Conservation (phyloP, 108 stramenopile genomes). For the Pseudonitzschia multistriata region DNA sequence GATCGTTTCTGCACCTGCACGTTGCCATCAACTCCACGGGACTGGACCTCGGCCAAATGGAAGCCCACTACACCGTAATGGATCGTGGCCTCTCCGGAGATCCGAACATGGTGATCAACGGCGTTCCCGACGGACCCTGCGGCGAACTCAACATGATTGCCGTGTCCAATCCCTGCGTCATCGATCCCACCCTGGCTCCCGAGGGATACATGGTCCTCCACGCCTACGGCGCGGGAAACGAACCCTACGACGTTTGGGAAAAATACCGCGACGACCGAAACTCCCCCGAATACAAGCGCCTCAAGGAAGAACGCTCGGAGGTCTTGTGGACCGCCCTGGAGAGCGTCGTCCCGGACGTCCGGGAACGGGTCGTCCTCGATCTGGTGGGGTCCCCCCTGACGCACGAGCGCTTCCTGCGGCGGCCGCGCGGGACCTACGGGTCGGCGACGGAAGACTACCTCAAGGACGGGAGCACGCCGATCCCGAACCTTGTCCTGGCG, state of each 20-base stretch:
- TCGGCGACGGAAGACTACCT: slow-evolving; percentile 83
- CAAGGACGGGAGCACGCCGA: slow-evolving; percentile 71
- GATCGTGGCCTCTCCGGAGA: slow-evolving; percentile 74
- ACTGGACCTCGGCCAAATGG: slow-evolving; percentile 59
- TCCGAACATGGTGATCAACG: slow-evolving; percentile 5
- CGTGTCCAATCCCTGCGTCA: slow-evolving; percentile 82
- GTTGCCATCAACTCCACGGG: slow-evolving; percentile 79
- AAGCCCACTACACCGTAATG: slow-evolving; percentile 93
- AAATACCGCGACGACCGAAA: slow-evolving; percentile 35
- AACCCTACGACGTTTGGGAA: slow-evolving; percentile 88
- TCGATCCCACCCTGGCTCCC: slow-evolving; percentile 80
- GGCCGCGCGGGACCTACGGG: slow-evolving; percentile 85
- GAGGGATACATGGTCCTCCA: slow-evolving; percentile 87
- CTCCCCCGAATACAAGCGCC: slow-evolving; percentile 59
- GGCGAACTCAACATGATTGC: slow-evolving; percentile 92
- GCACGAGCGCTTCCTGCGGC: slow-evolving; percentile 83
- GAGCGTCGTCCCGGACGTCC: slow-evolving; percentile 84
- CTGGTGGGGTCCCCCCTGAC: slow-evolving; percentile 87
- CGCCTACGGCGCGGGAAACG: slow-evolving; percentile 90
- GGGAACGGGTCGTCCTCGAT: slow-evolving; percentile 70
- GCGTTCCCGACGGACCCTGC: slow-evolving; percentile 66
- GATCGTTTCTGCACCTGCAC: slow-evolving; percentile 90
- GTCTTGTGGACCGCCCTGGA: slow-evolving; percentile 88
- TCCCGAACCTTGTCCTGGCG: slow-evolving; percentile 64
- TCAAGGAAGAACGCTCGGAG: slow-evolving; percentile 79